These are phyloP conservation scores for Astragalus glycyphyllos DNA, from an alignment of 306 rosid genomes.

Conservation along the genomic window DNA sequence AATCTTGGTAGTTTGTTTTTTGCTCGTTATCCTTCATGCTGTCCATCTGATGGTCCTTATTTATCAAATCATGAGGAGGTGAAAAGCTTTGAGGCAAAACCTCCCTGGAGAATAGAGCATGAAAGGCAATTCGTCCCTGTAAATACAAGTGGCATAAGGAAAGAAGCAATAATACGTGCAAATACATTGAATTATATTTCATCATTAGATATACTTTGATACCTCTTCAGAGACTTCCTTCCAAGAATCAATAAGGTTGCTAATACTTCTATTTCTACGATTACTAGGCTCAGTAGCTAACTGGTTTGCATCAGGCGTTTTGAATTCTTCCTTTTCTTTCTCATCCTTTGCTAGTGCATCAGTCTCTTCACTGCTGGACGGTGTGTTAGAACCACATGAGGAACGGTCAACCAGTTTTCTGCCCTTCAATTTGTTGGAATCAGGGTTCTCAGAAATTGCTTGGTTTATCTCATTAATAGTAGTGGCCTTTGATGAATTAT, in stretches of 20 bases:
- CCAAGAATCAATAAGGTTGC: conserved; percentile 77
- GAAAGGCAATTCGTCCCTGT: conserved; percentile 91
- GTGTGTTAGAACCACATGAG: conserved; percentile 92
- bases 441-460: conserved; percentile 61
- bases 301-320: conserved; percentile 59
- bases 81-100: conserved; percentile 93
- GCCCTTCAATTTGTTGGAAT: conserved; percentile 56
- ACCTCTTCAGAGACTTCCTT: conserved; percentile 97
- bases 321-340: conserved; percentile 62
- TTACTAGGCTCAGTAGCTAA: conserved; percentile 58
- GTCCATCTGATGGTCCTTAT: conserved; percentile 47
- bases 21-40: conserved; percentile 45
- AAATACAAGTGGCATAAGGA: conserved; percentile 43
- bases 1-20: conserved; percentile 40
- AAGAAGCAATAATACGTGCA: conserved; percentile 38
- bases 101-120: conserved; percentile 82
- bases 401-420: conserved; percentile 86
- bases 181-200: conserved; percentile 21
- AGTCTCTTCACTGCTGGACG: conserved; percentile 94
- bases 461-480: conserved; percentile 53
- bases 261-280: conserved; percentile 63
- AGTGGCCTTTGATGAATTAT: conserved; percentile 52
- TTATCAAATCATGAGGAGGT: conserved; percentile 62
- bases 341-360: conserved; percentile 77
- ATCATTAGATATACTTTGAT: conserved; percentile 31